These are phyloP conservation scores for Pythium aristosporum DNA, from an alignment of 352 stramenopile genomes.

Conservation along the genomic window DNA sequence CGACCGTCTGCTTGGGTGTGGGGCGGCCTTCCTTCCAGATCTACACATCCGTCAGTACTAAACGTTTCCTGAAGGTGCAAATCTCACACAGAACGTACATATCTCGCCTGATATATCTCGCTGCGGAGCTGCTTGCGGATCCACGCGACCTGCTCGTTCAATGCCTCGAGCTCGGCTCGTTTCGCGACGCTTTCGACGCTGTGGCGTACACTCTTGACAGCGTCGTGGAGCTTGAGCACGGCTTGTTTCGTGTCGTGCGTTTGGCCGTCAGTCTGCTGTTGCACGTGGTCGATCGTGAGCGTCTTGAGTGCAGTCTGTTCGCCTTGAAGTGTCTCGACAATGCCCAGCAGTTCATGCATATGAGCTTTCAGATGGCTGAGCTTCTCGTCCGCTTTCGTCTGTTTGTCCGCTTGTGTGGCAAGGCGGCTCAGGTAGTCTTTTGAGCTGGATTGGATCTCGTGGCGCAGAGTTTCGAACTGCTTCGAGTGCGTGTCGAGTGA, in stretches of 20 bases:
- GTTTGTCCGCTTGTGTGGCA: background rate
- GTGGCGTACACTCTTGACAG: slow-evolving; percentile 17
- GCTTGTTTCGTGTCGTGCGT: slow-evolving; percentile 9
- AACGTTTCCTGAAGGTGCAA: no score
- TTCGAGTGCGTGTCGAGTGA: background rate
- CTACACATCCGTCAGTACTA: slow-evolving; percentile 25
- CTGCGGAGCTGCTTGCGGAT: slow-evolving; percentile 59
- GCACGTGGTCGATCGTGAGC: background rate
- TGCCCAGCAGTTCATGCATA: slow-evolving; percentile 25
- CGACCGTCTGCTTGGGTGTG: slow-evolving; percentile 52
- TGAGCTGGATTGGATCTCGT: background rate
- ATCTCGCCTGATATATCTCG: slow-evolving; percentile 74
- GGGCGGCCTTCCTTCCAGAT: slow-evolving; percentile 70
- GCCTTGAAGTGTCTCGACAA: slow-evolving; percentile 24
- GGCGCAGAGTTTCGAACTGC: background rate
- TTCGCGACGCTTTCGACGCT: slow-evolving; percentile 27
- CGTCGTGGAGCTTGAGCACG: slow-evolving; percentile 21
- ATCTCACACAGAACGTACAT: slow-evolving; percentile 36
- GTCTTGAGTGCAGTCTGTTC: slow-evolving; percentile 21
- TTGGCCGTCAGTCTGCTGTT: background rate
- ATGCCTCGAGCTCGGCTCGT: slow-evolving; percentile 29
- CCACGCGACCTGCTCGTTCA: slow-evolving; percentile 40
- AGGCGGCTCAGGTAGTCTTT: background rate
- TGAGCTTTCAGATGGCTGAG: slow-evolving; percentile 18
- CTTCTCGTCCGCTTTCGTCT: background rate